Base-by-base conservation (phyloP, 208 protist genomes). In the Crithidia sp. region DNA sequence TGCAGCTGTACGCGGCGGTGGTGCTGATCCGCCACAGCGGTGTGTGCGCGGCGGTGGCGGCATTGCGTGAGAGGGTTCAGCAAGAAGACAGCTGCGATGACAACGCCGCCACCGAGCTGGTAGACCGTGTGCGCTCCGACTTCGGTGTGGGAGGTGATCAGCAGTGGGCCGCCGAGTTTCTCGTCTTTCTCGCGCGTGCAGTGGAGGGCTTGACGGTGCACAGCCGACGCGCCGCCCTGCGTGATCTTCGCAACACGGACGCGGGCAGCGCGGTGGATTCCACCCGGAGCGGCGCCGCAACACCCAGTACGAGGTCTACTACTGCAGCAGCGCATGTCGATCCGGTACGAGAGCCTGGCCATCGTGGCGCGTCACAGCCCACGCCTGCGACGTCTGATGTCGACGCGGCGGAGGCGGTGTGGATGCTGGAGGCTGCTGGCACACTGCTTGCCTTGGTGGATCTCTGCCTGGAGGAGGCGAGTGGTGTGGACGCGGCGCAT, bases 321-420 rank as follows among this genome's bases (percentile, higher is more conserved):
- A 1, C 28, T 28, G 28, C 28, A 28, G 28, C 28, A 28, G 28
- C 28, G 28, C 28, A 28, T 28, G 28, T 28, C 28, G 28, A 28
- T 28, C 28, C 28, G 0, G 28, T 28, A 28, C 28, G 28, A 28
- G 28, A 28, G 28, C 1, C 28, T 28, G 28, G 28, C 28, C 28
- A 28, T 28, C 28, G 28, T 28, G 28, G 28, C 28, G 0, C 28
- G 1, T 28, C 28, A 28, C 28, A 2, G 28, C 28, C 28, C 28
- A 28, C 28, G 28, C 28, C 28, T 28, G 28, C 28, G 1, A 28
- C 28, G 28, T 28, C 28, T 28, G 28, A 28, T 1, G 28, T 41
- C 7, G 66, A 67, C 12, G 43, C 55, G 7, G 39, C 40, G 37
- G 74, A 79, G 47, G 74, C 67, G 17, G 52, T 49, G 47, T 79